Percentiles rank a stretch among this genome's conserved stretches.
Evolutionary conservation across 2,329 filamentous ascomycete genomes (phyloP).

Genomic region (Talaromyces sp.): DNA sequence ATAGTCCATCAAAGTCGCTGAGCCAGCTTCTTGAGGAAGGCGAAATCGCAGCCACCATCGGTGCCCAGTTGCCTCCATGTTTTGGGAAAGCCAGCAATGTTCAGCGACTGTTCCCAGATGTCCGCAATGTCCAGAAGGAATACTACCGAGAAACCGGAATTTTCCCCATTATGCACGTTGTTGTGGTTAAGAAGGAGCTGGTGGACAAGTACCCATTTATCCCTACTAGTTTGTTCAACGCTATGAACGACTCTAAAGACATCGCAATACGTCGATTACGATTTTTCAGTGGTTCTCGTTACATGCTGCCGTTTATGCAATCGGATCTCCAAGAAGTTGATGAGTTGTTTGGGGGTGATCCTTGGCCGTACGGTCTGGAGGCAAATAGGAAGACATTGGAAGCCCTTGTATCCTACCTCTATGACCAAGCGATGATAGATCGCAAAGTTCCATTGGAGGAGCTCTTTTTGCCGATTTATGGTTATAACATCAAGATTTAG

Average conservation of each 20-base stretch:
- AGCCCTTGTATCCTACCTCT: conserved; percentile 25
- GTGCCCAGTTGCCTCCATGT: conserved; percentile 29
- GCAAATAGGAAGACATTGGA: conserved; percentile 30
- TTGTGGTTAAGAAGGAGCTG: conserved; percentile 23
- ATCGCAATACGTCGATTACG: too few species aligned
- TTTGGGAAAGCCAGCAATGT: conserved; percentile 21
- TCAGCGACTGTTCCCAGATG: conserved; percentile 27
- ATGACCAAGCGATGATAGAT: conserved; percentile 30
- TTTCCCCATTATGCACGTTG: conserved; percentile 32
- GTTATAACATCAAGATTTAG: too few species aligned
- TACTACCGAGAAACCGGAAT: conserved; percentile 29
- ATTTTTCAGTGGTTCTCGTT: conserved; percentile 23
- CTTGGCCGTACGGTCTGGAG: conserved; percentile 32
- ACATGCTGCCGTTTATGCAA: conserved; percentile 35
- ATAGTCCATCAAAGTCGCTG: conserved; percentile 24
- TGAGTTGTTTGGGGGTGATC: conserved; percentile 25
- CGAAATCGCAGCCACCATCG: conserved; percentile 35
- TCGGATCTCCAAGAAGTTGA: conserved; percentile 30
- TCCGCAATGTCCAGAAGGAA: conserved; percentile 29
- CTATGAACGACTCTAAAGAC: conserved; percentile 30
- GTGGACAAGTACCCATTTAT: conserved; percentile 28
- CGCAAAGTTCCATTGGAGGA: conserved; percentile 26
- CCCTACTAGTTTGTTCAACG: conserved; percentile 29
- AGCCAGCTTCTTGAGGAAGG: conserved; percentile 31
- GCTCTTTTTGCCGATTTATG: too few species aligned